Conservation (phyloP, 257 asterid species). For the Solanum tarijense region DNA sequence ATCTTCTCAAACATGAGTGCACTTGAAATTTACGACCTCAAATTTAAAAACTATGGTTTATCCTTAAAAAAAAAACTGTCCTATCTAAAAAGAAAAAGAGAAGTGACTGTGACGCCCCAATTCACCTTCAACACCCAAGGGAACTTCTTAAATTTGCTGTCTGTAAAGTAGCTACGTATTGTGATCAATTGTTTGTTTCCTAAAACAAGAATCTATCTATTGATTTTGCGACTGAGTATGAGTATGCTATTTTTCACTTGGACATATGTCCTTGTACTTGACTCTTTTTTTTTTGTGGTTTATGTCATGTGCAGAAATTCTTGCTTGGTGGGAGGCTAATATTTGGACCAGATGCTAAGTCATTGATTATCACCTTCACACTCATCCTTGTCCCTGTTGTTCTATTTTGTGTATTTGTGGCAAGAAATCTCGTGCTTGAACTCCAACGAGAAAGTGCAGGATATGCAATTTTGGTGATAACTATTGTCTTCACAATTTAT, state of each 20-base stretch:
- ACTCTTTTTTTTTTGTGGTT: background rate
- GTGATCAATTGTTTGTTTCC: background rate
- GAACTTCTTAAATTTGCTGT: background rate
- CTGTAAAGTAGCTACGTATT: background rate
- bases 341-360: constrained; percentile 72
- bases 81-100: background rate
- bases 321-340: constrained; percentile 52
- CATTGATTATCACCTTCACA: constrained; percentile 39
- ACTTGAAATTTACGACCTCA: background rate
- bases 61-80: background rate
- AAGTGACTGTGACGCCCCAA: background rate
- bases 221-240: background rate
- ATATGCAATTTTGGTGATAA: constrained; percentile 22
- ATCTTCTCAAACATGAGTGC: background rate
- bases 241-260: background rate
- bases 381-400: constrained; percentile 52
- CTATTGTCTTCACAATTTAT: constrained; percentile 30
- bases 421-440: constrained; percentile 29
- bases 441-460: constrained; percentile 26
- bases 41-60: background rate
- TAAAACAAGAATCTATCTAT: background rate
- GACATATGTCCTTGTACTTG: background rate
- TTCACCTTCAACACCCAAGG: background rate
- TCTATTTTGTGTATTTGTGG: constrained; percentile 49
- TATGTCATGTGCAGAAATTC: constrained; percentile 44